Evolutionary conservation across 495 filamentous ascomycete species (phyloP).

Genomic region (Talaromyces borbonicus): DNA sequence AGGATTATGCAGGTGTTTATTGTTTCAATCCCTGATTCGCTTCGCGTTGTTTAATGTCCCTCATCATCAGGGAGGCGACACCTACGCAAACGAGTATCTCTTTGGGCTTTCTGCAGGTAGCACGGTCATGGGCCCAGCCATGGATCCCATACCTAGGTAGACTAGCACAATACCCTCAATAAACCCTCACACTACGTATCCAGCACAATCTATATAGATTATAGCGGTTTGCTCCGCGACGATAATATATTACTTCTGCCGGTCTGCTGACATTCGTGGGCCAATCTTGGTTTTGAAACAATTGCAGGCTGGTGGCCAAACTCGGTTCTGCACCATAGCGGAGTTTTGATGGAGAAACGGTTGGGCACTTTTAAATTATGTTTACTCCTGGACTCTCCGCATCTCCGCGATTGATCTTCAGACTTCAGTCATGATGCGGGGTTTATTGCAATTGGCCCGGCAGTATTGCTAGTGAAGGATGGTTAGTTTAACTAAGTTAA

Average conservation of each 20-base stretch:
- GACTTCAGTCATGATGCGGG: background rate
- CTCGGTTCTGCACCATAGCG: background rate
- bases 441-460: background rate
- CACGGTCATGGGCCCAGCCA: too few relatives aligned
- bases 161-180: too few relatives aligned
- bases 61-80: too few relatives aligned
- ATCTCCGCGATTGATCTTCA: constrained; percentile 6
- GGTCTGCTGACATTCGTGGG: background rate
- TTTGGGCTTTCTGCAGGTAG: too few relatives aligned
- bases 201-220: too few relatives aligned
- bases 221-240: background rate
- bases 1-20: constrained; percentile 5
- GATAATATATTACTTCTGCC: too few relatives aligned
- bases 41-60: too few relatives aligned
- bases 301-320: background rate
- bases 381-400: background rate
- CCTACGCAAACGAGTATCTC: too few relatives aligned
- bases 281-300: background rate
- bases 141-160: too few relatives aligned
- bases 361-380: background rate
- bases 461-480: background rate
- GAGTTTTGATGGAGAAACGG: constrained; percentile 2
- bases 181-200: too few relatives aligned
- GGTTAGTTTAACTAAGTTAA: too few relatives aligned
- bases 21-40: too few relatives aligned